phyloP scores from a whole-genome alignment of 2,329 filamentous ascomycete genomes.

The Hypoxylon sp. region DNA sequence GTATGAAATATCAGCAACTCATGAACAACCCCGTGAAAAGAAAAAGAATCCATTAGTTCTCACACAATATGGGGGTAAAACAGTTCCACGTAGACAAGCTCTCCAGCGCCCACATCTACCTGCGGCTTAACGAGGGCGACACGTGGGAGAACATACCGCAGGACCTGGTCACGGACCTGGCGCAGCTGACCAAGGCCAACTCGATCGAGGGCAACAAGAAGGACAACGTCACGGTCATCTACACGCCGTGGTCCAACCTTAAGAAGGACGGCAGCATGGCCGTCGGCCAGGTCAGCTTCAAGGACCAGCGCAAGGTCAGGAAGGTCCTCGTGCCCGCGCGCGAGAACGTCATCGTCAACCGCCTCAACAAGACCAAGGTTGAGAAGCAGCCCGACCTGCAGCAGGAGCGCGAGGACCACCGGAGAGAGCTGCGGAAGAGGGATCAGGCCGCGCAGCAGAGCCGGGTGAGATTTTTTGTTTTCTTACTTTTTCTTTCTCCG shows the following conservation, averaged over 20 bases:
- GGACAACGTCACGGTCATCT: constrained; percentile 95
- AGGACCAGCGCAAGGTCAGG: constrained; percentile 87
- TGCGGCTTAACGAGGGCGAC: constrained; percentile 82
- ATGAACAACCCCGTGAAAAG: constrained; percentile 3
- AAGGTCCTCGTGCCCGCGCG: constrained; percentile 81
- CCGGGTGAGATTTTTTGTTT: constrained; percentile 63
- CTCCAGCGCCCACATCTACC: constrained; percentile 95
- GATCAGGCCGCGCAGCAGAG: constrained; percentile 73
- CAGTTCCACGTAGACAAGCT: constrained; percentile 98
- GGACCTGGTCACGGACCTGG: constrained; percentile 84
- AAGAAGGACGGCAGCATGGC: constrained; percentile 97
- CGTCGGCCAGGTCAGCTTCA: constrained; percentile 93
- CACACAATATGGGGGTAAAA: constrained; percentile 31
- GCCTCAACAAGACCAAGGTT: constrained; percentile 95
- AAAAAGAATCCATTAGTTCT: constrained; percentile 17
- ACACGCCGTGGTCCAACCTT: constrained; percentile 97
- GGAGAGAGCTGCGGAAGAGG: constrained; percentile 76
- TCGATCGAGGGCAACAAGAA: constrained; percentile 99
- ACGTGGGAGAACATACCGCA: constrained; percentile 85
- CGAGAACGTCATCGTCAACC: constrained; percentile 92
- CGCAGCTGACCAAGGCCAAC: constrained; percentile 98
- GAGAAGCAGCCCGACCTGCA: constrained; percentile 88
- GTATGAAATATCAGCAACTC: constrained; percentile 45
- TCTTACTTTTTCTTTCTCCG: neutral
- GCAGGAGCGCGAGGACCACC: constrained; percentile 82